A percentile compares a stretch with the other conserved stretches of the same genome.
These are phyloP conservation scores for Chaetomium olivaceum DNA, from an alignment of 2,329 filamentous ascomycete species.

Conservation along the genomic window DNA sequence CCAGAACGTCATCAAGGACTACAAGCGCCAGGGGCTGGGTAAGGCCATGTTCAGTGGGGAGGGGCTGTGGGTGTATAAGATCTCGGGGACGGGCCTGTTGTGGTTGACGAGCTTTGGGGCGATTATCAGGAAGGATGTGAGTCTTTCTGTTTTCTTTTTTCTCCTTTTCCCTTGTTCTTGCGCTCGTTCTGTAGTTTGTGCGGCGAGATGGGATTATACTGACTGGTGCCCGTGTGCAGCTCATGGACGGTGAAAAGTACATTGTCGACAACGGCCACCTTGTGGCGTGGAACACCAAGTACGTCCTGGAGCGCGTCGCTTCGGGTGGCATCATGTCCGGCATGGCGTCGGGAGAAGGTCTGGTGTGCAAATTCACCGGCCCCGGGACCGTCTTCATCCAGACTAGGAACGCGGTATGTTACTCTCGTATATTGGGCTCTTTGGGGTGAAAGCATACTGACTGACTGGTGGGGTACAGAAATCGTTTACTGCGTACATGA, in stretches of 20 bases:
- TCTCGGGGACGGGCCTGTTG: slow-evolving; percentile 75
- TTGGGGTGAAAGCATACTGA: slow-evolving; percentile 7
- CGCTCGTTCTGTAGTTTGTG: background rate
- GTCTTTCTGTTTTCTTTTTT: slow-evolving; percentile 38
- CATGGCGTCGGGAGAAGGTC: slow-evolving; percentile 76
- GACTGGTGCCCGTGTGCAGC: slow-evolving; percentile 36
- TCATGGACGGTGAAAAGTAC: slow-evolving; percentile 75
- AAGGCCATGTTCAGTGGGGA: slow-evolving; percentile 96
- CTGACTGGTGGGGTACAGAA: slow-evolving; percentile 40
- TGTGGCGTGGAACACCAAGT: slow-evolving; percentile 96
- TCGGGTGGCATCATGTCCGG: slow-evolving; percentile 93
- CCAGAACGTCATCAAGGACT: slow-evolving; percentile 82
- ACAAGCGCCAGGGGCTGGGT: slow-evolving; percentile 79
- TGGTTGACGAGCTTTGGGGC: slow-evolving; percentile 95
- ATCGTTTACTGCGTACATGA: slow-evolving; percentile 55
- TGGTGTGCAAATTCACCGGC: slow-evolving; percentile 92
- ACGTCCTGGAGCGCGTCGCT: slow-evolving; percentile 83
- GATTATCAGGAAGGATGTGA: slow-evolving; percentile 89
- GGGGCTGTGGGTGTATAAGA: slow-evolving; percentile 86
- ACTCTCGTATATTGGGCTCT: background rate
- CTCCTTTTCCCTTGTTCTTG: slow-evolving; percentile 6
- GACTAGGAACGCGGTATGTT: slow-evolving; percentile 76
- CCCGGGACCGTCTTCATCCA: slow-evolving; percentile 92
- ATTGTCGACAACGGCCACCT: slow-evolving; percentile 91
- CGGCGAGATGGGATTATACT: slow-evolving; percentile 6